These are phyloP conservation scores for Lepiota venenata DNA, from an alignment of 768 basidiomycete genomes.

Conservation along the genomic window DNA sequence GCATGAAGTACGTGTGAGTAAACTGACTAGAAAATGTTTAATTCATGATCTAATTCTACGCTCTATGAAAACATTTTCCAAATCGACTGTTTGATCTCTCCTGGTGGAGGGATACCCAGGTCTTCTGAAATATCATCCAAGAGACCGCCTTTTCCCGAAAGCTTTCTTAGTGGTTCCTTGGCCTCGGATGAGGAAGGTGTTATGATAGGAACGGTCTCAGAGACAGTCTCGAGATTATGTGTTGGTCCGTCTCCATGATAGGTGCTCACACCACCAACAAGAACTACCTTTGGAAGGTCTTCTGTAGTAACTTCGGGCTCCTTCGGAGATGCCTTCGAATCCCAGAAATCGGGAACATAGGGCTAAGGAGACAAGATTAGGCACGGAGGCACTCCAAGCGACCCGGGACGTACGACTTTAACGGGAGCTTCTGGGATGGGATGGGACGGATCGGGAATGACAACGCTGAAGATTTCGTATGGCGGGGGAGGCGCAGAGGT, in stretches of 20 bases:
- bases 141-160: conserved; percentile 28
- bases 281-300: conserved; percentile 38
- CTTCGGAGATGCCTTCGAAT: conserved; percentile 24
- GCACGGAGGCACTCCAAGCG: conserved; percentile 6
- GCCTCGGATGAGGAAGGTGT: not conserved
- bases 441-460: conserved; percentile 52
- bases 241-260: conserved; percentile 34
- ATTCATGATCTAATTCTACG: not conserved
- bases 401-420: conserved; percentile 52
- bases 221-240: conserved; percentile 24
- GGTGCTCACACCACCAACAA: conserved; percentile 38
- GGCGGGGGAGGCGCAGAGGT: conserved; percentile 29
- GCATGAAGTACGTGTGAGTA: conserved; percentile 1
- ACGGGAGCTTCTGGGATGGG: conserved; percentile 39
- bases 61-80: conserved; percentile 29
- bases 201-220: conserved; percentile 2
- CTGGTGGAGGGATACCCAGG: conserved; percentile 36
- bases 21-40: not conserved
- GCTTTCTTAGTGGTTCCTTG: conserved; percentile 3
- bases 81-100: conserved; percentile 27
- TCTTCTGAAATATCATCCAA: conserved; percentile 45
- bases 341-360: conserved; percentile 44
- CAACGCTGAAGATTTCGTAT: conserved; percentile 39
- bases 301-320: conserved; percentile 18
- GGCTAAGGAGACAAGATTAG: conserved; percentile 34